Evolutionary conservation across 169 alveolate genomes (phyloP).

Genomic region (Cryptosporidium xiaoi): DNA sequence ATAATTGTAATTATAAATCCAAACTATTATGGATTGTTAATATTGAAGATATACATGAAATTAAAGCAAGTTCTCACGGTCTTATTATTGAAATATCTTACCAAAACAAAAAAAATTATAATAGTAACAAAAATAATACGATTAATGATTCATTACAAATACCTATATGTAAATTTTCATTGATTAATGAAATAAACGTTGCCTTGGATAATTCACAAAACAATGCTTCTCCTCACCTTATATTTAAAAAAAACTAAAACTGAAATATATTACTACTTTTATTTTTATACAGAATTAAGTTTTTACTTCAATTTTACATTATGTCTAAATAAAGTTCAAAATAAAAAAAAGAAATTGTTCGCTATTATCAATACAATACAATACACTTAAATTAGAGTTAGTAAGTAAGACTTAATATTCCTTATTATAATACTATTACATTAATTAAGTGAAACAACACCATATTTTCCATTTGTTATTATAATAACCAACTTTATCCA

Average conservation of each 20-base stretch:
- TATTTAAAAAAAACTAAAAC: conserved; percentile 13
- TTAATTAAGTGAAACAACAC: too few relatives aligned
- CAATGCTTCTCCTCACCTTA: conserved; percentile 35
- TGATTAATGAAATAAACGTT: conserved; percentile 20
- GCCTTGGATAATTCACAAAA: conserved; percentile 61
- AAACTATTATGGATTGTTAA: conserved; percentile 37
- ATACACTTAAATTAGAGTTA: too few relatives aligned
- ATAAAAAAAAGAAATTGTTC: too few relatives aligned
- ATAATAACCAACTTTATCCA: too few relatives aligned
- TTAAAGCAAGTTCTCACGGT: conserved; percentile 71
- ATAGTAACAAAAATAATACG: neutral
- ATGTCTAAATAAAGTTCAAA: too few relatives aligned
- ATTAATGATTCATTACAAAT: conserved; percentile 36
- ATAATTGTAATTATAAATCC: conserved; percentile 18
- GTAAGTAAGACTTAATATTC: too few relatives aligned
- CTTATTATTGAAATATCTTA: conserved; percentile 25
- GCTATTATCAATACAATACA: too few relatives aligned
- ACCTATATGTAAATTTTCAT: conserved; percentile 42
- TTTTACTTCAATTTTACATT: neutral
- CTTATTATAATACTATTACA: too few relatives aligned
- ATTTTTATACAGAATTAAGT: neutral
- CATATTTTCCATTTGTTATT: too few relatives aligned
- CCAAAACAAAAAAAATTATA: conserved; percentile 6
- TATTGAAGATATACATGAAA: conserved; percentile 19
- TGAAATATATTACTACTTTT: neutral